Conservation (phyloP, 257 asterid genomes). For the Solanum virginianum region DNA sequence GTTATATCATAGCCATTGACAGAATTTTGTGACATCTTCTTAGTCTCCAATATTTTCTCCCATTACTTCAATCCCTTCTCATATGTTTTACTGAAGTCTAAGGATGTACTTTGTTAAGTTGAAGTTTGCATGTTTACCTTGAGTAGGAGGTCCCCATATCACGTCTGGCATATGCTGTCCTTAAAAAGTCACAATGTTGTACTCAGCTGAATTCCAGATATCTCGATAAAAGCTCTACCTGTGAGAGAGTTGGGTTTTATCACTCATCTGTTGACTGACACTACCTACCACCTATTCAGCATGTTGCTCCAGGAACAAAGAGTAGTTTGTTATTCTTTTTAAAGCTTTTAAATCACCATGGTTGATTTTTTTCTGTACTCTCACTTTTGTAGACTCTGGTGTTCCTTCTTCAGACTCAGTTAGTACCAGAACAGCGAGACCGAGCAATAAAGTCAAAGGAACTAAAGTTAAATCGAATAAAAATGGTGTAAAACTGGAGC, state of each 20-base stretch:
- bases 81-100: neutral
- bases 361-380: neutral
- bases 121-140: neutral
- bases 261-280: neutral
- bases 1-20: neutral
- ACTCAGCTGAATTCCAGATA: neutral
- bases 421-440: neutral
- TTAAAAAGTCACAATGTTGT: neutral
- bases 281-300: neutral
- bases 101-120: neutral
- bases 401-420: conserved; percentile 35
- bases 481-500: conserved; percentile 11
- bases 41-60: neutral
- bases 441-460: conserved; percentile 24
- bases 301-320: neutral
- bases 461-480: conserved; percentile 17
- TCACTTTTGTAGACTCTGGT: conserved; percentile 40
- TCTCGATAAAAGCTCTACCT: neutral
- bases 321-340: neutral
- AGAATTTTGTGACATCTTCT: neutral
- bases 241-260: neutral
- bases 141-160: neutral
- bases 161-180: neutral
- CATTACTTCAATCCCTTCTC: neutral
- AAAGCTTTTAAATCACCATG: neutral